Evolutionary conservation across 202 grass and related monocot genomes (phyloP).

Genomic region (Zoysia matrella): DNA sequence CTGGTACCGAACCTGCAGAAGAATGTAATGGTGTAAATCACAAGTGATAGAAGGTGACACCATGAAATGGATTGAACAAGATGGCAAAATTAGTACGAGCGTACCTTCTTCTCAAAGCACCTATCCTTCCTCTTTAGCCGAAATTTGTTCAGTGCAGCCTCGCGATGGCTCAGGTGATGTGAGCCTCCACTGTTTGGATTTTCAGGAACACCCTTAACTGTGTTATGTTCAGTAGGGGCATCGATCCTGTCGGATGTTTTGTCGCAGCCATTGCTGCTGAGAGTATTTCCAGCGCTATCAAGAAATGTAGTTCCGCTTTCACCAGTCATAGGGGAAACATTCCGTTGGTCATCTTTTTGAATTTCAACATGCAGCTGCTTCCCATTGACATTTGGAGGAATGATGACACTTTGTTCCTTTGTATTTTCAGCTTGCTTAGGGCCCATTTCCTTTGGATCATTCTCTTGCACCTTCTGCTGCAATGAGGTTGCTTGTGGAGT

Average conservation of each 20-base stretch:
- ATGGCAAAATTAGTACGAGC: neutral
- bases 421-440: conserved; percentile 39
- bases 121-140: conserved; percentile 94
- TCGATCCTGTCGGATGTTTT: conserved; percentile 43
- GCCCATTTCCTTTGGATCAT: conserved; percentile 30
- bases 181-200: conserved; percentile 38
- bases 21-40: conserved; percentile 37
- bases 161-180: conserved; percentile 60
- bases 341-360: conserved; percentile 38
- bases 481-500: conserved; percentile 28
- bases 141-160: conserved; percentile 93
- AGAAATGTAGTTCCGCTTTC: conserved; percentile 62
- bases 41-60: conserved; percentile 17
- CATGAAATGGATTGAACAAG: conserved; percentile 13
- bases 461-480: conserved; percentile 39
- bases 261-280: conserved; percentile 41
- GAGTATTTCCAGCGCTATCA: conserved; percentile 46
- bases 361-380: conserved; percentile 45
- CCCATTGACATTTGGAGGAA: conserved; percentile 24
- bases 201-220: conserved; percentile 31
- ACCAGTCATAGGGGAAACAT: conserved; percentile 53
- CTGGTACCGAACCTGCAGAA: conserved; percentile 83
- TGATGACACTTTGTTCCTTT: conserved; percentile 42
- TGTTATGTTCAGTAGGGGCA: conserved; percentile 38
- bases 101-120: conserved; percentile 99